Evolutionary conservation across 2,329 filamentous ascomycete genomes (phyloP).

Genomic region (Lanzia echinophila): DNA sequence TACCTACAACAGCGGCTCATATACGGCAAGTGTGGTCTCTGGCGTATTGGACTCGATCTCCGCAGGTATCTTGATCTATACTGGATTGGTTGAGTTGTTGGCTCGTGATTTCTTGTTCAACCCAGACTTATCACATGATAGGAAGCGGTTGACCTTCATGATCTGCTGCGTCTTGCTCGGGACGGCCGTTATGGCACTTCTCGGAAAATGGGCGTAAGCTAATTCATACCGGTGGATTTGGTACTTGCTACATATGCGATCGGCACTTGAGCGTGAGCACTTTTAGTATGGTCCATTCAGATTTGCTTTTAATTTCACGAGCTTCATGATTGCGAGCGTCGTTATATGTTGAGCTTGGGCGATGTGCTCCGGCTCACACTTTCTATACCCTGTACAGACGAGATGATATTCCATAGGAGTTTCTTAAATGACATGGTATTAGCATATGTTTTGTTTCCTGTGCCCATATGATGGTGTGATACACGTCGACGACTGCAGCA

Average conservation of each 20-base stretch:
- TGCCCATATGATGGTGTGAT: not conserved
- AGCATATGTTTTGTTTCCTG: not conserved
- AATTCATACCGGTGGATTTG: not conserved
- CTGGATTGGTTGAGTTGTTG: constrained; percentile 42
- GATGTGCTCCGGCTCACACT: not conserved
- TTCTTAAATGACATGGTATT: not conserved
- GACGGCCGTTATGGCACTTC: constrained; percentile 40
- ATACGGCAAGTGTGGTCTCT: constrained; percentile 37
- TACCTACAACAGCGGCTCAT: constrained; percentile 36
- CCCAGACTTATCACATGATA: constrained; percentile 35
- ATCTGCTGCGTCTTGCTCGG: constrained; percentile 36
- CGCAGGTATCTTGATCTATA: constrained; percentile 44
- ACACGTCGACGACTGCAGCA: too few relatives aligned
- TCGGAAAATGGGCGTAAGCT: constrained; percentile 42
- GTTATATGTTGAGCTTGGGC: not conserved
- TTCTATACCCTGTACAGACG: not conserved
- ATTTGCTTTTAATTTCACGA: not conserved
- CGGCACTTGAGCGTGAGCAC: not conserved
- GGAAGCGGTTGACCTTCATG: constrained; percentile 37
- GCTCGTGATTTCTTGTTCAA: constrained; percentile 46
- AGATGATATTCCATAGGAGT: not conserved
- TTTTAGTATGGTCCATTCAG: not conserved
- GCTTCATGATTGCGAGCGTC: not conserved
- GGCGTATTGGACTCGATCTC: constrained; percentile 42
- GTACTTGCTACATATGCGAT: not conserved